Base-by-base conservation (phyloP, 2,329 filamentous ascomycete species). In the Ceratocystis alfenasii region DNA sequence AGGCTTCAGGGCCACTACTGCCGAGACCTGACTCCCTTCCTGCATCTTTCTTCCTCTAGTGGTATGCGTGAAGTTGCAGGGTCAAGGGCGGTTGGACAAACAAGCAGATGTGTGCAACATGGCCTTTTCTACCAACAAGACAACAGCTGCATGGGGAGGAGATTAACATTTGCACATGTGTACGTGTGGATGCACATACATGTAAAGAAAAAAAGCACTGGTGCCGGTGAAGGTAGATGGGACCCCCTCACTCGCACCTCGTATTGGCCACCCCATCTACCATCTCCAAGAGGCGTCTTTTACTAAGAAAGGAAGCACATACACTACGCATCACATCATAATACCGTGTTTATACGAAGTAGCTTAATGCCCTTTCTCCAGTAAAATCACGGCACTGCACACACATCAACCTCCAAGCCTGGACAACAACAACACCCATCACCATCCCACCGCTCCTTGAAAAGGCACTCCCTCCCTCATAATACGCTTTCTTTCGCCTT, bases 181-280 rank as follows among this genome's bases (percentile, higher is more conserved):
- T 59, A 59, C 22, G 4, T 59, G 28, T 59, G 53, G 22, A 28
- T 33, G 53, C 28, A 59, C 53, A 59, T 59, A 59, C 22, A 59
- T 22, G 22, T 59, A 17, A n/a, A 20, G n/a, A 22, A 20, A 22
- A 48, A 48, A 20, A 48, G 45, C 17, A 48, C n/a, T 15, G n/a
- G 45, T 48, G 17, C 45, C n/a, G 15, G 45, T 20, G 45, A 8
- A 50, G 17, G 20, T 50, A 50, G n/a, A 25, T n/a, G 17, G 8
- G 36, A n/a, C 46, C 46, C n/a, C 17, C 45, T 48, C 45, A 6
- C 45, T 20, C 20, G 45, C 15, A 48, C 45, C 45, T 48, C 17
- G 45, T 20, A 48, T 48, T 48, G 45, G 8, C 45, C 20, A 48
- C 17, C 36, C 36, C 36, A 41, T 41, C 2, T 41, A 12, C 36